These are phyloP conservation scores for Thalassiosira oceanica DNA, from an alignment of 352 stramenopile species.

Conservation along the genomic window DNA sequence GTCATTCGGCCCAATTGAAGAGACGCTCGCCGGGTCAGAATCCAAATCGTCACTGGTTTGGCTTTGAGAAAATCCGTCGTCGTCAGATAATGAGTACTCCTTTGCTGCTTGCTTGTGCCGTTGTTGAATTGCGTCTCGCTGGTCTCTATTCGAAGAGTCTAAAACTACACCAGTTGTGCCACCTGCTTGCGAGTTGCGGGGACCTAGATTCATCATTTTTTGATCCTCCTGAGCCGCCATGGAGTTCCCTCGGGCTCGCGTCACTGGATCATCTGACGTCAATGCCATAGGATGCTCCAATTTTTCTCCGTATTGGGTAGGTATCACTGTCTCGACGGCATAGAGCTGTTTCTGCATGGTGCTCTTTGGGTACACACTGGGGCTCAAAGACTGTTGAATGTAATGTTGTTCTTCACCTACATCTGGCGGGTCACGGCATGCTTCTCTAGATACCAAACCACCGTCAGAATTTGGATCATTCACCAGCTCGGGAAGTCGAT, in stretches of 20 bases:
- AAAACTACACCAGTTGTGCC: conserved; percentile 69
- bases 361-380: conserved; percentile 9
- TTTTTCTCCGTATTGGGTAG: conserved; percentile 1
- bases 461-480: not conserved
- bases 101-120: too few relatives aligned
- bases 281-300: too few relatives aligned
- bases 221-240: not conserved
- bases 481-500: not conserved
- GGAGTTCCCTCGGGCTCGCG: too few relatives aligned
- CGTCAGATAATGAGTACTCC: not conserved
- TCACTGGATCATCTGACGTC: too few relatives aligned
- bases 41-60: not conserved
- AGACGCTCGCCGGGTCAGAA: conserved; percentile 24
- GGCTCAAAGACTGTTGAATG: too few relatives aligned
- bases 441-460: not conserved
- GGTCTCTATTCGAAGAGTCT: conserved; percentile 5
- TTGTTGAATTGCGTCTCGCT: too few relatives aligned
- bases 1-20: too few relatives aligned
- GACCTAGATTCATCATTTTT: conserved; percentile 38
- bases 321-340: conserved; percentile 24
- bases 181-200: conserved; percentile 52
- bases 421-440: conserved; percentile 25
- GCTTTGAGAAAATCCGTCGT: not conserved
- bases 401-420: conserved; percentile 5
- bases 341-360: conserved; percentile 23